A percentile compares a stretch with the other conserved stretches of the same genome.
Evolutionary conservation across 805 yeast species (phyloP).

Genomic region (Zygosaccharomyces siamensis): DNA sequence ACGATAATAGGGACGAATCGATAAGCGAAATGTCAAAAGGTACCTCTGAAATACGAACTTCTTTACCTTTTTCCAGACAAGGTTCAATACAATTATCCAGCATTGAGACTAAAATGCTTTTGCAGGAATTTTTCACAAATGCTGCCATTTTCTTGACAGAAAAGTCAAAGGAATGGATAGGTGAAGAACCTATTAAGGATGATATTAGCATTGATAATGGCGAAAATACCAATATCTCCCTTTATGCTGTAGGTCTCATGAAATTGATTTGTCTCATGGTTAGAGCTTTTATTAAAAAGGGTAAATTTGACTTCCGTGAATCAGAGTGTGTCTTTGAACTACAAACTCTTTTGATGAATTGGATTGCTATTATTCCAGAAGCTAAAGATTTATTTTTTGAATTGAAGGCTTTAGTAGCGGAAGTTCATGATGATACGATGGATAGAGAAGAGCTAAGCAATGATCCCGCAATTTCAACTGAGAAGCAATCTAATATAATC

Average conservation of each 20-base stretch:
- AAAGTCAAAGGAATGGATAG: conserved; percentile 29
- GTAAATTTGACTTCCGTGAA: conserved; percentile 42
- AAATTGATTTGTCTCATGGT: conserved; percentile 61
- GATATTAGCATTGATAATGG: conserved; percentile 14
- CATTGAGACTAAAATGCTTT: conserved; percentile 58
- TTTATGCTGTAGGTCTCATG: conserved; percentile 41
- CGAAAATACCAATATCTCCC: conserved; percentile 28
- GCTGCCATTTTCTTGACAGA: conserved; percentile 43
- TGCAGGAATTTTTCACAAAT: conserved; percentile 66
- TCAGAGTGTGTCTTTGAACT: conserved; percentile 56
- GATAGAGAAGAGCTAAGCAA: neutral
- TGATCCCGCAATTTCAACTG: neutral
- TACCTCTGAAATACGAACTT: neutral
- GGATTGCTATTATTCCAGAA: conserved; percentile 61
- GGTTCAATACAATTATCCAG: conserved; percentile 52
- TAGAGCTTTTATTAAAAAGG: conserved; percentile 44
- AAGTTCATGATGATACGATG: conserved; percentile 2
- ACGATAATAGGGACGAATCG: conserved; percentile 3
- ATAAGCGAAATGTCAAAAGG: conserved; percentile 14
- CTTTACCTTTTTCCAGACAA: conserved; percentile 46
- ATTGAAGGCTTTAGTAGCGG: conserved; percentile 25
- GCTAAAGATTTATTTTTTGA: conserved; percentile 55
- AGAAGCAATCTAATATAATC: neutral
- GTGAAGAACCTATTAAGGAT: conserved; percentile 16
- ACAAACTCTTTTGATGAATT: conserved; percentile 54